Evolutionary conservation across 2,329 filamentous ascomycete species (phyloP), one percentile per base, ranked within the genome.

Genomic region (Fusarium sp.): DNA sequence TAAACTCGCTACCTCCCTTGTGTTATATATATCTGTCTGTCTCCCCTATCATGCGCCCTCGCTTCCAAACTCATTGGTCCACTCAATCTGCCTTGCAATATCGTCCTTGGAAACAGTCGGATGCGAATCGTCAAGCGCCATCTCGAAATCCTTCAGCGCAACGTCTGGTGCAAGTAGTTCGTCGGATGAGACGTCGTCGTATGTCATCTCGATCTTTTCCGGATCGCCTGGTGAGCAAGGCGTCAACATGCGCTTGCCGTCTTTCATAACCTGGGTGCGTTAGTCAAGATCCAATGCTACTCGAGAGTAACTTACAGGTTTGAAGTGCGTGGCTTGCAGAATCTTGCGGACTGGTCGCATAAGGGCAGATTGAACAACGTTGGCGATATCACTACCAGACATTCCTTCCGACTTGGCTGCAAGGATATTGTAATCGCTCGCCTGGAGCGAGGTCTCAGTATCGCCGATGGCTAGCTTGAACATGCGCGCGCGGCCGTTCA

Each of bases 321-420:
- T 98, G 85, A 98, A 99, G 85, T 99, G 96, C 60, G 96, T 99
- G 24, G 96, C 96, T 73, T 95, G 97, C 82, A 98, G 92, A 76
- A 99, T 98, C 84, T 98, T 97, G 71, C 96, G 90, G 70, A 99
- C 94, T 4, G 96, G 97, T 80, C 98, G 95, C 96, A 99, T 99
- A 44, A 99, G 86, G 2, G 96, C 96, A 81, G 97, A 94, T 82
- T 99, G 96, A 26, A 98, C 96, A 7, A 94, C 95, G 80, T 98
- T 98, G 79, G 89, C 91, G 78, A 99, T 98, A 90, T 99, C 96
- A 73, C 93, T 97, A 41, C 96, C 96, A 0, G 95, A 98, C 83
- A 98, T 99, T 2, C 96, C 96, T 68, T 98, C 96, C 58, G 94
- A 95, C 79, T 96, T 86, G 78, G 93, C 88, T 6, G 93, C 95